Percentiles rank a stretch among this genome's conserved stretches.
These are phyloP conservation scores for Albifimbria verrucaria DNA, from an alignment of 2,329 filamentous ascomycete genomes.

Conservation along the genomic window DNA sequence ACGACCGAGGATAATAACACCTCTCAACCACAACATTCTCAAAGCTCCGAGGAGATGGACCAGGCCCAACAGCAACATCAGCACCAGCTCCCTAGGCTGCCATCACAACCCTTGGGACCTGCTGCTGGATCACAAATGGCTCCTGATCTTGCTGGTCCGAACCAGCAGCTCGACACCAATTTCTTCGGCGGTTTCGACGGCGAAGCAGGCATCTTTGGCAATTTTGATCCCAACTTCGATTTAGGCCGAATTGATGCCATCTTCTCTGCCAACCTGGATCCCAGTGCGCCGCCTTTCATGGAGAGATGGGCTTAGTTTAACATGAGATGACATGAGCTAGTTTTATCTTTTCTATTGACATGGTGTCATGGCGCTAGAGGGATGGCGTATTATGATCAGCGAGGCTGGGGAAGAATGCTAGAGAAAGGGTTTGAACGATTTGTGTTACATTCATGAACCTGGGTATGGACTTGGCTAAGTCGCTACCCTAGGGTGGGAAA, in stretches of 20 bases:
- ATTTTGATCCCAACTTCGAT: conserved; percentile 18
- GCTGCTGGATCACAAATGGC: conserved; percentile 4
- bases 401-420: not conserved
- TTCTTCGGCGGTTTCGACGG: conserved; percentile 10
- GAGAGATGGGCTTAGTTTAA: conserved; percentile 7
- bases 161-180: conserved; percentile 4
- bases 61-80: not conserved
- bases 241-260: conserved; percentile 17
- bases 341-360: conserved; percentile 2
- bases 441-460: not conserved
- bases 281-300: conserved; percentile 8
- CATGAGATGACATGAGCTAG: conserved; percentile 3
- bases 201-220: conserved; percentile 15
- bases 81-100: conserved; percentile 1
- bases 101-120: conserved; percentile 2
- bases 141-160: conserved; percentile 8
- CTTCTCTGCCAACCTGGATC: conserved; percentile 12
- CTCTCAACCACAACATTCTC: conserved; percentile 7
- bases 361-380: conserved; percentile 2
- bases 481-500: no score
- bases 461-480: no score
- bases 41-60: conserved; percentile 4
- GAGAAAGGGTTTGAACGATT: not conserved
- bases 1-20: conserved; percentile 3
- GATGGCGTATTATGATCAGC: not conserved